Conservation (phyloP, 306 rosid species). For the Calophaca sinica region DNA sequence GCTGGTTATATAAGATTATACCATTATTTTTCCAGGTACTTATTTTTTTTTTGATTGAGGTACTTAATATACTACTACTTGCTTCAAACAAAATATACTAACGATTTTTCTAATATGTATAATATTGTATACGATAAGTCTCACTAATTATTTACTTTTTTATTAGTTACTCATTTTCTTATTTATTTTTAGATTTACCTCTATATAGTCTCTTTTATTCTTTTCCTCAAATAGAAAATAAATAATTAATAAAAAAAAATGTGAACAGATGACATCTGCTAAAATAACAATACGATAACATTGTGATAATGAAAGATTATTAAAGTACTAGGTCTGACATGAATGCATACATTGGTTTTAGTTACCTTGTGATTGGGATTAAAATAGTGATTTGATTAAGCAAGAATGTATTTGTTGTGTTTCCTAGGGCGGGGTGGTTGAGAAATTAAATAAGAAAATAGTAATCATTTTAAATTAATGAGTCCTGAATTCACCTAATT, state of each 20-base stretch:
- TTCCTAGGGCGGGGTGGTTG: slow-evolving; percentile 41
- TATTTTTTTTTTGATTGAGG: no score
- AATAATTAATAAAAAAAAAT: no score
- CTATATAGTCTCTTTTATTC: no score
- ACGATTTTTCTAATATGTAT: no score
- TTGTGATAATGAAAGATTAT: slow-evolving; percentile 34
- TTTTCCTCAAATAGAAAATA: no score
- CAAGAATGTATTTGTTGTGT: slow-evolving; percentile 28
- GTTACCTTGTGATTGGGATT: slow-evolving; percentile 32
- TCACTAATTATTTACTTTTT: no score
- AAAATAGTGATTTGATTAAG: slow-evolving; percentile 32
- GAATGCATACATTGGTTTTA: background rate
- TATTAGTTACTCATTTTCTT: no score
- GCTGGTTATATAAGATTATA: slow-evolving; percentile 35
- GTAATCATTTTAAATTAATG: slow-evolving; percentile 22
- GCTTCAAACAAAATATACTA: no score
- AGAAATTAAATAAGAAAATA: slow-evolving; percentile 39
- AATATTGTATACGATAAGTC: no score
- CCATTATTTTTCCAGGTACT: slow-evolving; percentile 21
- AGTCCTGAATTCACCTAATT: slow-evolving; percentile 16
- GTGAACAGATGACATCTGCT: no score
- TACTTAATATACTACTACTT: background rate
- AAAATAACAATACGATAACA: background rate
- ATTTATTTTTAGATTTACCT: no score
- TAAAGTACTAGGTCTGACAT: slow-evolving; percentile 42